phyloP scores from a whole-genome alignment of 768 basidiomycete genomes.

The Mycena rebaudengoi region DNA sequence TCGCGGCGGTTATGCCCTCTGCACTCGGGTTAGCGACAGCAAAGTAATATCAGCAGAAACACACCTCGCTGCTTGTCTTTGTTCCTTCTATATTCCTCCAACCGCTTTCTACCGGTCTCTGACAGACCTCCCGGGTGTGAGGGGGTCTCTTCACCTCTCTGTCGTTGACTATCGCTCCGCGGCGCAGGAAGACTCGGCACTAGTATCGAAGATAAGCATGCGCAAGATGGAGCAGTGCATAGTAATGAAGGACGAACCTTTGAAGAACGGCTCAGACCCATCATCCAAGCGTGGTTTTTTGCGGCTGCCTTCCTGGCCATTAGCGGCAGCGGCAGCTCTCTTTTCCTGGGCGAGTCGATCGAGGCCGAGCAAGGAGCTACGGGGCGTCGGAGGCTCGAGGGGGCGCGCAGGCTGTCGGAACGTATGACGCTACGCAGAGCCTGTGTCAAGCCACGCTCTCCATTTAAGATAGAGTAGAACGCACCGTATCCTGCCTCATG shows the following conservation, averaged over 20 bases:
- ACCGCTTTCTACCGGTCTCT: constrained; percentile 68
- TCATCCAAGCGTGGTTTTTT: constrained; percentile 74
- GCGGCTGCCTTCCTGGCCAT: constrained; percentile 58
- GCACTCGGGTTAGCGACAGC: constrained; percentile 9
- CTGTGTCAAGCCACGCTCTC: background rate
- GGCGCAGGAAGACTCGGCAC: constrained; percentile 79
- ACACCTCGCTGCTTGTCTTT: constrained; percentile 76
- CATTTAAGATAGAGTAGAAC: constrained; percentile 29
- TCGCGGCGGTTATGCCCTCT: constrained; percentile 79
- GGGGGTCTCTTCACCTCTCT: constrained; percentile 89
- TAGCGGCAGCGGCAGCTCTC: constrained; percentile 62
- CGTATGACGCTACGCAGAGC: constrained; percentile 74
- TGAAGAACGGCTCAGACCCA: constrained; percentile 80
- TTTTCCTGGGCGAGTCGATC: constrained; percentile 92
- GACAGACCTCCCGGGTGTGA: constrained; percentile 93
- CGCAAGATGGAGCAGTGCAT: background rate
- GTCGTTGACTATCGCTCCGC: constrained; percentile 65
- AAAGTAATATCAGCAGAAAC: background rate
- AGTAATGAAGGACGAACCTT: constrained; percentile 80
- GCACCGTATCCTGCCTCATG: constrained; percentile 69
- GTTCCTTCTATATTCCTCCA: constrained; percentile 81
- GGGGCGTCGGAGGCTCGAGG: constrained; percentile 79
- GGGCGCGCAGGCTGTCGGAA: constrained; percentile 82
- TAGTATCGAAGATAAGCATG: constrained; percentile 42
- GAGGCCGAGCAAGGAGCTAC: constrained; percentile 84